A percentile compares a stretch with the other conserved stretches of the same genome.
These are phyloP conservation scores for Endoconidiophora laricicola DNA, from an alignment of 2,329 filamentous ascomycete species.

Conservation along the genomic window DNA sequence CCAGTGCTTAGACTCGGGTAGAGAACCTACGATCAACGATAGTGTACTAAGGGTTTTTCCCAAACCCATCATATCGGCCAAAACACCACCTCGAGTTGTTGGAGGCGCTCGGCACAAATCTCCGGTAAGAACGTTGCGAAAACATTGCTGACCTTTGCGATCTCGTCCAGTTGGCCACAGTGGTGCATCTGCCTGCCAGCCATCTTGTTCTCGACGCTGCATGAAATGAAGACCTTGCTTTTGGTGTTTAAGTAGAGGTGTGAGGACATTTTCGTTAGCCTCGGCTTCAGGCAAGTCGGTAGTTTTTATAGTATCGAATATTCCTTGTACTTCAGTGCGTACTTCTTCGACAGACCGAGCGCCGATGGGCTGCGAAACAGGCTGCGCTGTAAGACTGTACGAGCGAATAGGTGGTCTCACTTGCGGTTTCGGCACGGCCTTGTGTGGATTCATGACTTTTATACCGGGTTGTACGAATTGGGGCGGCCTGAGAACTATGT, in stretches of 20 bases:
- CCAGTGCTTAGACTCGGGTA: conserved; percentile 47
- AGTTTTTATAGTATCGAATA: conserved; percentile 71
- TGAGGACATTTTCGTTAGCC: conserved; percentile 43
- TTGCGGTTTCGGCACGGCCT: conserved; percentile 21
- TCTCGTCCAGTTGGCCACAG: conserved; percentile 53
- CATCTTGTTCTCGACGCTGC: conserved; percentile 53
- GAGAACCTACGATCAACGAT: conserved; percentile 53
- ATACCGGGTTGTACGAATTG: conserved; percentile 50
- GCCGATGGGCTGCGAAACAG: conserved; percentile 13
- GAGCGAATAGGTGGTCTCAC: conserved; percentile 21
- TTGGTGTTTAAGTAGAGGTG: conserved; percentile 64
- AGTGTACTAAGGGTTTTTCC: conserved; percentile 77
- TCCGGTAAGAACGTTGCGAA: conserved; percentile 64
- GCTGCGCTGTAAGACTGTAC: conserved; percentile 16
- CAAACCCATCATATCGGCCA: conserved; percentile 81
- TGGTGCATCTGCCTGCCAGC: conserved; percentile 48
- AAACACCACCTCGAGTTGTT: conserved; percentile 54
- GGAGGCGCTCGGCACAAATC: conserved; percentile 39
- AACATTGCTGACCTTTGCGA: conserved; percentile 32
- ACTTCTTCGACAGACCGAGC: conserved; percentile 69
- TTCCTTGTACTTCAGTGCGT: conserved; percentile 63
- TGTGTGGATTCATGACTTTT: conserved; percentile 62
- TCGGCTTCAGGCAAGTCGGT: conserved; percentile 64
- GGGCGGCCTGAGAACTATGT: conserved; percentile 51
- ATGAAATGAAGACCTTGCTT: conserved; percentile 84